Base-by-base conservation (phyloP, 441 rosid genomes). In the Erysimum cheiri region DNA sequence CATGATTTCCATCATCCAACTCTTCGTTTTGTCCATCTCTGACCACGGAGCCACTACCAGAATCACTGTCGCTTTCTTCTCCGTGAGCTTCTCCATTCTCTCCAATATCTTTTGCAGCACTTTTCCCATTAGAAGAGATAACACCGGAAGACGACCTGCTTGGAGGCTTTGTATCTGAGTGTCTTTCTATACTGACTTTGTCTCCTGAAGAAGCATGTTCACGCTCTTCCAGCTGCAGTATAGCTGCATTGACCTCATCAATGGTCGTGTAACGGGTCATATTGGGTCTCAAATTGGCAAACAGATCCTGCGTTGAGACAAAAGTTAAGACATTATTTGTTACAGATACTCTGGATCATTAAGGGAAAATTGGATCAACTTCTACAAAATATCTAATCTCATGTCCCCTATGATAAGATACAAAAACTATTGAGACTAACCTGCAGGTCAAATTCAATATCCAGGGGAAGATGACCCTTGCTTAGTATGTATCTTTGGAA, bases 361-460 rank as follows among this genome's bases (percentile, higher is more conserved):
- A 10, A 4, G 26, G 47, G 66, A 39, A 64, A 36, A 14, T n/a
- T 48, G 57, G 54, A 59, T 65, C 10, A 54, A 60, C 37, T 37
- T 63, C 62, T 31, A 47, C 52, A 46, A 36, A 37, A 33, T 9
- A 24, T 26, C 49, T 15, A 40, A 66, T 14, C 29, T 31, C 44
- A 58, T 8, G 35, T n/a, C 17, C 32, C 31, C 28, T 39, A 24
- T 53, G 33, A 28, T n/a, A 13, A 24, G 5, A 60, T 36, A 59
- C 62, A 39, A 67, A 53, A 31, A 26, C 3, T 39, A 69, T 24
- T 29, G 63, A 26, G 22, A 78, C 91, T 55, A 31, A 88, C 94
- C 91, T 88, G 94, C 70, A 87, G 77, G 73, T 96, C 99, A 79
- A 96, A 96, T 83, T 96, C 99, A 73, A 93, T 67, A 82, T 96